phyloP scores from a whole-genome alignment of 805 yeast genomes.

The Kuraishia molischiana region DNA sequence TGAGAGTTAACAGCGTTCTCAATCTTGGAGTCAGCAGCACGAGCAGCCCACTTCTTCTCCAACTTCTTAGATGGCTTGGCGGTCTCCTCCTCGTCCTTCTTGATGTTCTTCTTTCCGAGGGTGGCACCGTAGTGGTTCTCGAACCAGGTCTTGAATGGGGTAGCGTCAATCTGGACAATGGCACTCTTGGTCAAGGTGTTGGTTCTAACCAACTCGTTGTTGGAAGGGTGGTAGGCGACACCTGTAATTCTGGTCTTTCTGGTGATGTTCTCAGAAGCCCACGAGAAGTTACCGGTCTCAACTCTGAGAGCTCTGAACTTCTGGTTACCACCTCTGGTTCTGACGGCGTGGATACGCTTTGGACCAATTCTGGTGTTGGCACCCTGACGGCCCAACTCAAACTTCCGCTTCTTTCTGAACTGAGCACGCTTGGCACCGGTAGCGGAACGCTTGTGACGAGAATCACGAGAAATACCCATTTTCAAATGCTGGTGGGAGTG shows the following conservation, averaged over 20 bases:
- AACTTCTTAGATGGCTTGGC: slow-evolving; percentile 64
- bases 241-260: slow-evolving; percentile 98
- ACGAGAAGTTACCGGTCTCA: slow-evolving; percentile 98
- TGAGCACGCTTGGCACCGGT: slow-evolving; percentile 99
- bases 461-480: slow-evolving; percentile 99
- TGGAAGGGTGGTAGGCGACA: slow-evolving; percentile 99
- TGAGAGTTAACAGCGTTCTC: slow-evolving; percentile 90
- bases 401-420: slow-evolving; percentile 99
- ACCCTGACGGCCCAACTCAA: slow-evolving; percentile 99
- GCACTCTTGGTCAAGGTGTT: slow-evolving; percentile 99
- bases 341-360: slow-evolving; percentile 97
- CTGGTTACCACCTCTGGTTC: slow-evolving; percentile 99
- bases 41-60: slow-evolving; percentile 88
- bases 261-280: slow-evolving; percentile 98
- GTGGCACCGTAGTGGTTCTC: slow-evolving; percentile 96
- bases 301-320: slow-evolving; percentile 99
- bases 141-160: slow-evolving; percentile 99
- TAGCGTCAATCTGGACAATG: slow-evolving; percentile 98
- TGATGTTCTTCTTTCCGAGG: slow-evolving; percentile 76
- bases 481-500: no score
- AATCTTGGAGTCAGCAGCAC: slow-evolving; percentile 77
- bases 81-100: slow-evolving; percentile 41
- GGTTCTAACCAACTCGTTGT: slow-evolving; percentile 99
- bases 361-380: slow-evolving; percentile 99
- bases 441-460: slow-evolving; percentile 99